Evolutionary conservation across 768 basidiomycete genomes (phyloP), one percentile per base, ranked within the genome.

Genomic region (Pleurotus ostreatus): DNA sequence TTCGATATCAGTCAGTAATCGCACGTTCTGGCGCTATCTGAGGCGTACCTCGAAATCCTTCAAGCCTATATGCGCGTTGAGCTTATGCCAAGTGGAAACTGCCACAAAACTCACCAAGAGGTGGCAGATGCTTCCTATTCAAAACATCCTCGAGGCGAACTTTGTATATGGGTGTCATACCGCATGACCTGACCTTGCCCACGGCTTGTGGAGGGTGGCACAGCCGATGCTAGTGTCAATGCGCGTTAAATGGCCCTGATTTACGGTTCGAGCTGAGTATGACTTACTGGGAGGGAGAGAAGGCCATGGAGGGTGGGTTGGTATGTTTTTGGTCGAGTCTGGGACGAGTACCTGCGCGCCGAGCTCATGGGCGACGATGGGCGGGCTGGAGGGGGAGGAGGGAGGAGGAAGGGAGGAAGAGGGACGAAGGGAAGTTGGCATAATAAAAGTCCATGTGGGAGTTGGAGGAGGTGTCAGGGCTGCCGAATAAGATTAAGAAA

Each of bases 61-160:
- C 59, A 88, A 73, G 39, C 85, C 85, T 85, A 55, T 0, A 59
- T 46, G 44, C 40, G 46, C 53, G 12, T 37, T 47, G 13, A 60
- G 20, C 15, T 22, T 30, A 53, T 18, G 55, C 38, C 0, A 60
- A 20, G 49, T n/a, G 25, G 43, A 22, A 15, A 38, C 5, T 58
- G 59, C 15, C 41, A 47, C 30, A 34, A 34, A 38, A 65, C 70
- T 23, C 37, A 82, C 83, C 88, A 9, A 92, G 78, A 5, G 90
- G 90, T 0, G 90, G 90, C 0, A 92, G 77, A 67, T 92, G 89
- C 56, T 83, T 85, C 59, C 88, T 78, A 48, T 88, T 79, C 56
- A 92, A 75, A 2, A 92, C 79, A 66, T 92, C 90, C 45, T 90
- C 86, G 20, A 92, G 77, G 23, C 78, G 78, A 58, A 92, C 79